A percentile compares a stretch with the other conserved stretches of the same genome.
phyloP scores from a whole-genome alignment of 2,329 filamentous ascomycete genomes.

The Fusarium guadeloupense region DNA sequence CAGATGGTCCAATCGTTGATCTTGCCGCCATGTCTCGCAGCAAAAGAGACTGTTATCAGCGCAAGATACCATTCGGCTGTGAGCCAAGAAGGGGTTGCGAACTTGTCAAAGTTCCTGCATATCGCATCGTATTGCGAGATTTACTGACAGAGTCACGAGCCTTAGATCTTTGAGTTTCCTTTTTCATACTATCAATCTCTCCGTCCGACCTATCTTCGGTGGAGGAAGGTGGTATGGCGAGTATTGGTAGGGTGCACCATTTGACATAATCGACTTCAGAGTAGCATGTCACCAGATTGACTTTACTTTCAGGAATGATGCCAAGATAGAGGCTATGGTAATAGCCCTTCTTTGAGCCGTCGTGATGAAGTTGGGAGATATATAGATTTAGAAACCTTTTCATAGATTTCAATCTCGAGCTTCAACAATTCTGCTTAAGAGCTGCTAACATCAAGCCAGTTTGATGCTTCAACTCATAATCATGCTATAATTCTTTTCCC shows the following conservation, averaged over 20 bases:
- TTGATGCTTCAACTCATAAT: no score
- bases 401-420: no score
- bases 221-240: conserved; percentile 12
- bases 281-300: no score
- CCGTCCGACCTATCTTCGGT: neutral
- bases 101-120: neutral
- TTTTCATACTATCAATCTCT: neutral
- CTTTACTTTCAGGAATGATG: no score
- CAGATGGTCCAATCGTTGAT: neutral
- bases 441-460: no score
- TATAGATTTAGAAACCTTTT: no score
- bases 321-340: no score
- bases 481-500: no score
- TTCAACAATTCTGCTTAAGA: no score
- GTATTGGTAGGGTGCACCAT: neutral
- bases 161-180: neutral
- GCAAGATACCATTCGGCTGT: neutral
- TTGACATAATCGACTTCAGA: no score
- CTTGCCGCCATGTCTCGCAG: neutral
- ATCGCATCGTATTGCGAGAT: conserved; percentile 6
- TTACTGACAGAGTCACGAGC: neutral
- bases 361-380: no score
- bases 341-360: no score
- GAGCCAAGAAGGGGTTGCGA: neutral
- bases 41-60: conserved; percentile 1